Percentiles rank a stretch among this genome's conserved stretches.
Evolutionary conservation across 2,329 filamentous ascomycete genomes (phyloP).

Genomic region (Thelonectria olida): DNA sequence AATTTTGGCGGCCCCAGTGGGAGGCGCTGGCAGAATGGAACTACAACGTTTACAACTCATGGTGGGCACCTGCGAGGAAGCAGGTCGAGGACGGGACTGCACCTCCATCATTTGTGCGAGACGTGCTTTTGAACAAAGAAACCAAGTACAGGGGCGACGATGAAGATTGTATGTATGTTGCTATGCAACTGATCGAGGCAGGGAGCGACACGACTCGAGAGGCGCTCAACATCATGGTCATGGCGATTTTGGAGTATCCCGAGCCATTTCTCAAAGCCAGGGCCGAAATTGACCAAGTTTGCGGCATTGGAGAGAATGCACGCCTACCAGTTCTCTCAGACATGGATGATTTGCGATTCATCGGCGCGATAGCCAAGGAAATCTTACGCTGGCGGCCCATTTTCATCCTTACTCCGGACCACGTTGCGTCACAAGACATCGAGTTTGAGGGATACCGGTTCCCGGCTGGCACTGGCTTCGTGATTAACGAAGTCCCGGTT

Average conservation of each 20-base stretch:
- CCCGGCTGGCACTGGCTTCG: slow-evolving; percentile 53
- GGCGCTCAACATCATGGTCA: slow-evolving; percentile 43
- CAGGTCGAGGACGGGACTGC: slow-evolving; percentile 15
- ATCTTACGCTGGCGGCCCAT: slow-evolving; percentile 55
- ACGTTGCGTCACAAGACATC: slow-evolving; percentile 52
- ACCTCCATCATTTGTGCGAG: slow-evolving; percentile 46
- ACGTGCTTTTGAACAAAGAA: slow-evolving; percentile 42
- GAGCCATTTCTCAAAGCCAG: slow-evolving; percentile 47
- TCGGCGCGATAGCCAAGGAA: slow-evolving; percentile 56
- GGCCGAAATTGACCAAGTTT: slow-evolving; percentile 54
- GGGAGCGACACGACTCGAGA: slow-evolving; percentile 55
- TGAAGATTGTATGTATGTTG: slow-evolving; percentile 51
- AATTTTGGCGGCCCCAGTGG: slow-evolving; percentile 47
- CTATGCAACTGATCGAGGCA: slow-evolving; percentile 51
- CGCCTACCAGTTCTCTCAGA: slow-evolving; percentile 53
- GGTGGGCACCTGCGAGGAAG: slow-evolving; percentile 45
- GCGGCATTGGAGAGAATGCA: slow-evolving; percentile 42
- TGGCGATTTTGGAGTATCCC: slow-evolving; percentile 44
- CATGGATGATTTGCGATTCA: slow-evolving; percentile 50
- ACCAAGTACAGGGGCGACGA: slow-evolving; percentile 41
- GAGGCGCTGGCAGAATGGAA: slow-evolving; percentile 45
- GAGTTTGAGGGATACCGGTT: slow-evolving; percentile 57
- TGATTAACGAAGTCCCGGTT: slow-evolving; percentile 51
- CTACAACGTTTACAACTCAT: slow-evolving; percentile 44
- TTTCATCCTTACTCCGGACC: slow-evolving; percentile 47